Evolutionary conservation across 805 yeast genomes (phyloP), one percentile per base, ranked within the genome.

Genomic region (Monosporozyma unispora): DNA sequence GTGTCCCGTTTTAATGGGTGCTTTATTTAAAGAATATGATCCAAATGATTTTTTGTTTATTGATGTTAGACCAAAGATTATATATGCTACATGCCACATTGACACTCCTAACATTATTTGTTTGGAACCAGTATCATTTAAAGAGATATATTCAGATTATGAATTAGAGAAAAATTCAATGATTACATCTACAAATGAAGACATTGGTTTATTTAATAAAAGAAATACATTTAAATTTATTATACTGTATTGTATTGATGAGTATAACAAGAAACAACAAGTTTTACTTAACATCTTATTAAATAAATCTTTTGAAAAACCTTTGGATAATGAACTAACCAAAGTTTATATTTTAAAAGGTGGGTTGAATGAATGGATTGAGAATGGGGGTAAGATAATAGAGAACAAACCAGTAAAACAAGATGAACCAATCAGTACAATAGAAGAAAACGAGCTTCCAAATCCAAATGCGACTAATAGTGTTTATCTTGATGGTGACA

Each of bases 81-180:
- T 79, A 35, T 89, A 76, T 60, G 76, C 79, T 44, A 68, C 70
- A 41, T 76, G 78, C 45, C 96, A 88, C 63, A 79, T 90, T 21
- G 69, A 75, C 11, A 68, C 79, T 23, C 66, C 70, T 2, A 78
- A 84, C 48, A 64, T 84, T 8, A 74, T 87, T 10, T 86, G 90
- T 60, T 75, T 90, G 18, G 96, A 87, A 48, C 96, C 97, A 0
- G 72, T 76, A 18, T 72, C 79, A 0, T 69, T 82, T 18, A 66
- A 79, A 47, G 62, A 66, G 0, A 67, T 70, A 9, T 77, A 78
- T 59, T 71, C 77, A 0, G 87, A 85, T 57, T 66, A 63, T n/a
- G 91, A 84, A 48, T 67, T 90, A n/a, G 86, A 84, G 56, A 74
- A 72, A 41, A 68, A 77, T 44, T 74, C 91, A 10, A 68, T 81